These are phyloP conservation scores for Aegilops umbellulata DNA, from an alignment of 176 grass and related monocot species.

Conservation along the genomic window DNA sequence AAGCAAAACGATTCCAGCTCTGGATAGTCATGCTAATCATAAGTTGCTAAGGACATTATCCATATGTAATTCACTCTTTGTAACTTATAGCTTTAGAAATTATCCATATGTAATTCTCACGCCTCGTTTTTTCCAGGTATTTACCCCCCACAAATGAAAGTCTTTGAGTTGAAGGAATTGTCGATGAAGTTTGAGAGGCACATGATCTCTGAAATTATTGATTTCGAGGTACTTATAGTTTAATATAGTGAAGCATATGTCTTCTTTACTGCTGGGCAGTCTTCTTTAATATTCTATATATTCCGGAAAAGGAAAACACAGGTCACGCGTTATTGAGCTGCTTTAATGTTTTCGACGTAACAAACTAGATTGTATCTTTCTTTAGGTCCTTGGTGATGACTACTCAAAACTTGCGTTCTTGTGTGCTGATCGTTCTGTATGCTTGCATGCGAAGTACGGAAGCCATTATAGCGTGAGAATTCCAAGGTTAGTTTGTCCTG, in stretches of 20 bases:
- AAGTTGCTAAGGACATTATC: not conserved
- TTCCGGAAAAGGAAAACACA: too few species aligned
- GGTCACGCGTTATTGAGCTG: not conserved
- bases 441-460: constrained; percentile 92
- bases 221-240: constrained; percentile 66
- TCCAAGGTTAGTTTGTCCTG: constrained; percentile 61
- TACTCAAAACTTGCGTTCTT: constrained; percentile 92
- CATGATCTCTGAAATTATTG: constrained; percentile 80
- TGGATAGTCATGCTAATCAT: not conserved
- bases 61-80: not conserved
- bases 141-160: constrained; percentile 93
- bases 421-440: constrained; percentile 88
- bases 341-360: constrained; percentile 26
- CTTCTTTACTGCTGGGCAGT: not conserved
- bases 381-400: constrained; percentile 76
- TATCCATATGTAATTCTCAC: not conserved
- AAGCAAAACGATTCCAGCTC: not conserved
- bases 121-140: constrained; percentile 54
- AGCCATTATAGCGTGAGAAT: constrained; percentile 92
- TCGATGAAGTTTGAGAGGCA: constrained; percentile 96
- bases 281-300: not conserved
- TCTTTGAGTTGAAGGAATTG: constrained; percentile 81
- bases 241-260: not conserved
- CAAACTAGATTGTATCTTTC: constrained; percentile 17
- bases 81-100: not conserved